Conservation (phyloP, 148 eudicot species). For the Heliamphora exappendiculata region DNA sequence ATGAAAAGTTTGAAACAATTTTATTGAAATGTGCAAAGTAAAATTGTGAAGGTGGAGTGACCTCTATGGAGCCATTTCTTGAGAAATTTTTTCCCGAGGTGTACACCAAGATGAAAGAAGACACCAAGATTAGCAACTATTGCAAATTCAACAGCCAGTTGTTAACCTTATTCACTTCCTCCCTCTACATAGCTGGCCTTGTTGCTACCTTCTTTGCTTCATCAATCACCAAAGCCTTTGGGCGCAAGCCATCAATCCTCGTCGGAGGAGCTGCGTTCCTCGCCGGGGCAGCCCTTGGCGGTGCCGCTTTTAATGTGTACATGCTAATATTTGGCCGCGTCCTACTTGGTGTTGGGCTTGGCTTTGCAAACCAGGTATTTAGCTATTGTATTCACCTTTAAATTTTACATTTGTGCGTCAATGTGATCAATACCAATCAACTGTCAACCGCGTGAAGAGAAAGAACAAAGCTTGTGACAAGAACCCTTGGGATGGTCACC, state of each 20-base stretch:
- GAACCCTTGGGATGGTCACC: no score
- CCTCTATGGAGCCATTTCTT: neutral
- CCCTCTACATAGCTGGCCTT: constrained; percentile 32
- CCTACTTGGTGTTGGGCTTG: constrained; percentile 36
- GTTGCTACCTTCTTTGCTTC: constrained; percentile 31
- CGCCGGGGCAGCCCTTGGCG: constrained; percentile 26
- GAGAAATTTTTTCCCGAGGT: neutral
- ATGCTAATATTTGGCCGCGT: constrained; percentile 34
- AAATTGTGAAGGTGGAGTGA: neutral
- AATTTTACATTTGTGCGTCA: no score
- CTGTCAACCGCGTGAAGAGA: no score
- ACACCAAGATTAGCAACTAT: constrained; percentile 12
- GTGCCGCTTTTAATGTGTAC: constrained; percentile 23
- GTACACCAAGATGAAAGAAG: neutral
- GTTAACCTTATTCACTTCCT: constrained; percentile 32
- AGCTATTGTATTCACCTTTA: no score
- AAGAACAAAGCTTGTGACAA: no score
- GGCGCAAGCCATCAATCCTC: constrained; percentile 29
- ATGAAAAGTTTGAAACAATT: no score
- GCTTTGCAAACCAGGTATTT: constrained; percentile 35
- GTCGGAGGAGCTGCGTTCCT: constrained; percentile 25
- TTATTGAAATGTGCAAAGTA: no score
- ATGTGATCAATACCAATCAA: no score
- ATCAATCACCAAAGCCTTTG: constrained; percentile 18
- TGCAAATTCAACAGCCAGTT: constrained; percentile 31